phyloP scores from a whole-genome alignment of 257 asterid genomes.

The Rubia yunnanensis region DNA sequence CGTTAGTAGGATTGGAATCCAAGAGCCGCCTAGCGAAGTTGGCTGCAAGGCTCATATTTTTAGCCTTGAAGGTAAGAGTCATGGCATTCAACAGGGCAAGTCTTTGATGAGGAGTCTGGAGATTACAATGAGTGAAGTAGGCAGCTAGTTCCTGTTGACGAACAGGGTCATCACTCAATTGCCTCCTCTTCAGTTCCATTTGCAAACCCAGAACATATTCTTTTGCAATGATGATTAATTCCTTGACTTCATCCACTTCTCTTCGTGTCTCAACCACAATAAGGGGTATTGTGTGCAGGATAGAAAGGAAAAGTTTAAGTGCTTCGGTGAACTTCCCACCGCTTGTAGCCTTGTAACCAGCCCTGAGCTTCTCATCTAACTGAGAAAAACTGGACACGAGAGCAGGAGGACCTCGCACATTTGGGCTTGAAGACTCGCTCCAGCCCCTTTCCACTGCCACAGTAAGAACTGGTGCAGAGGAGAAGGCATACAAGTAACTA shows the following conservation, averaged over 20 bases:
- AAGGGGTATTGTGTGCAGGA: slow-evolving; percentile 71
- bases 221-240: slow-evolving; percentile 48
- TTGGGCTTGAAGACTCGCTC: slow-evolving; percentile 62
- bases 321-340: slow-evolving; percentile 75
- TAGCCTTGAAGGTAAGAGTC: slow-evolving; percentile 52
- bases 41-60: slow-evolving; percentile 61
- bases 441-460: slow-evolving; percentile 83
- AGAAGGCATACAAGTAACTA: slow-evolving; percentile 58
- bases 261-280: slow-evolving; percentile 67
- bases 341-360: slow-evolving; percentile 71
- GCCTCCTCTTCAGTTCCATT: slow-evolving; percentile 83
- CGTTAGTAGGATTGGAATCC: slow-evolving; percentile 63
- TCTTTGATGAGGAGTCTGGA: slow-evolving; percentile 67
- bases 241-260: slow-evolving; percentile 86
- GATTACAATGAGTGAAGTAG: slow-evolving; percentile 76
- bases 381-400: slow-evolving; percentile 59
- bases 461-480: slow-evolving; percentile 60
- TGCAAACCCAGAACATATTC: slow-evolving; percentile 69
- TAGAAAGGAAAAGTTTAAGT: slow-evolving; percentile 39
- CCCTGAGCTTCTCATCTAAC: slow-evolving; percentile 68
- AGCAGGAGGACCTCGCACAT: slow-evolving; percentile 74
- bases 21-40: slow-evolving; percentile 69
- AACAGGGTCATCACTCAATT: slow-evolving; percentile 44
- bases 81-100: slow-evolving; percentile 64
- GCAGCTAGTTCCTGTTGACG: slow-evolving; percentile 96